phyloP scores from a whole-genome alignment of 768 basidiomycete genomes.

The Tulasnella calospora region DNA sequence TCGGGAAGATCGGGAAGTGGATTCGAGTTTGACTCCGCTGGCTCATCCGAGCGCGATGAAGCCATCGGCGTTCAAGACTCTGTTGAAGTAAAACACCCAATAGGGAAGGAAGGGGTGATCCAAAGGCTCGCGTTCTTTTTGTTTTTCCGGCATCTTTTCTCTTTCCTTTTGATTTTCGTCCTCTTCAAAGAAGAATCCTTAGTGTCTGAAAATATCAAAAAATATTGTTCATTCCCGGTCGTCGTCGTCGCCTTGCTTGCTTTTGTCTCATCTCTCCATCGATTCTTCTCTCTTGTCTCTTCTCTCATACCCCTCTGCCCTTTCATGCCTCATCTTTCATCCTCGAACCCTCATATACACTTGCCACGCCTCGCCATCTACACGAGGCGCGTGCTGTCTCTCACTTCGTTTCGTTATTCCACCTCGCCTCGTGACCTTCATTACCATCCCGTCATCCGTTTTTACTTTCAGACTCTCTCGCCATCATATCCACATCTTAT shows the following conservation, averaged over 20 bases:
- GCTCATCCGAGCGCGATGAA: conserved; percentile 13
- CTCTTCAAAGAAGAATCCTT: background rate
- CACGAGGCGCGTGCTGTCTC: background rate
- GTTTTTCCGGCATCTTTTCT: background rate
- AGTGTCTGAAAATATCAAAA: background rate
- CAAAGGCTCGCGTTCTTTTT: background rate
- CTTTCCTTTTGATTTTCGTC: background rate
- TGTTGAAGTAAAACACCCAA: background rate
- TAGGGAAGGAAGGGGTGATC: background rate
- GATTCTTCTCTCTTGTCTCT: conserved; percentile 2
- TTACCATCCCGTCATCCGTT: background rate
- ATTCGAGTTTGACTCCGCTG: background rate
- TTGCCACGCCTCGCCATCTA: background rate
- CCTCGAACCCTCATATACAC: background rate
- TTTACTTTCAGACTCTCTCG: background rate
- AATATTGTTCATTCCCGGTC: background rate
- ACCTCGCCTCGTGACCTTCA: background rate
- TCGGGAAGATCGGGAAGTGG: conserved; percentile 1
- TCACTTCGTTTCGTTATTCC: background rate
- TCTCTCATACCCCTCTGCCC: conserved; percentile 1
- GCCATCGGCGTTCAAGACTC: background rate
- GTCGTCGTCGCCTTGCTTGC: background rate
- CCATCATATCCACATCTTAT: conserved; percentile 9
- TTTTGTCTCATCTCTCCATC: background rate
- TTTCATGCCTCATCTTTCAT: conserved; percentile 13